Conservation (phyloP, 495 filamentous ascomycete genomes). For the Hyaloscypha variabilis region DNA sequence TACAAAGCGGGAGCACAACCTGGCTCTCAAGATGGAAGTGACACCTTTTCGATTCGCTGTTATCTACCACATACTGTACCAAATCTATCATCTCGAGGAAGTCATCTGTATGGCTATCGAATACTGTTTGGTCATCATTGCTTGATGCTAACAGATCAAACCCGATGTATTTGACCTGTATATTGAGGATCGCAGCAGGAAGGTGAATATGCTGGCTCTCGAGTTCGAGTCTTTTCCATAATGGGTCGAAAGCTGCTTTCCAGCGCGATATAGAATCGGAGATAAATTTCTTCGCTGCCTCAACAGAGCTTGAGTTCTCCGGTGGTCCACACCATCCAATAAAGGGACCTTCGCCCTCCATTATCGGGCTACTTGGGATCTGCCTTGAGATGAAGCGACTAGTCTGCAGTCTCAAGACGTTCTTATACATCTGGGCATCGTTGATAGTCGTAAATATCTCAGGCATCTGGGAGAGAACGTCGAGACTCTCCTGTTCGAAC, state of each 20-base stretch:
- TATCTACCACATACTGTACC: neutral
- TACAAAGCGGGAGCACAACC: conserved; percentile 57
- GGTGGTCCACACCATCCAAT: neutral
- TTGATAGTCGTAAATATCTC: neutral
- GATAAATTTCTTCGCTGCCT: neutral
- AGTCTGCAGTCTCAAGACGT: neutral
- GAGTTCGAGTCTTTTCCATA: neutral
- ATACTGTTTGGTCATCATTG: neutral
- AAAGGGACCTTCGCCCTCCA: neutral
- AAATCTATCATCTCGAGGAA: conserved; percentile 4
- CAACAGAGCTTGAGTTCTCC: neutral
- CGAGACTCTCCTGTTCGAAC: neutral
- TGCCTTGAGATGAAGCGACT: neutral
- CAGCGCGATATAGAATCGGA: neutral
- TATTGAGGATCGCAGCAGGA: neutral
- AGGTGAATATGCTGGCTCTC: neutral
- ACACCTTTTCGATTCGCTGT: neutral
- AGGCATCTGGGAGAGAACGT: neutral
- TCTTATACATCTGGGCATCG: neutral
- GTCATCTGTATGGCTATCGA: conserved; percentile 1
- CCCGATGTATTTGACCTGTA: conserved; percentile 1
- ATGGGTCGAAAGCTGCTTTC: neutral
- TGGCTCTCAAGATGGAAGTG: conserved; percentile 46
- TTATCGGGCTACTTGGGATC: neutral
- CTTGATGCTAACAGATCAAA: neutral